These are phyloP conservation scores for Myrica gale DNA, from an alignment of 306 rosid genomes.

Conservation along the genomic window DNA sequence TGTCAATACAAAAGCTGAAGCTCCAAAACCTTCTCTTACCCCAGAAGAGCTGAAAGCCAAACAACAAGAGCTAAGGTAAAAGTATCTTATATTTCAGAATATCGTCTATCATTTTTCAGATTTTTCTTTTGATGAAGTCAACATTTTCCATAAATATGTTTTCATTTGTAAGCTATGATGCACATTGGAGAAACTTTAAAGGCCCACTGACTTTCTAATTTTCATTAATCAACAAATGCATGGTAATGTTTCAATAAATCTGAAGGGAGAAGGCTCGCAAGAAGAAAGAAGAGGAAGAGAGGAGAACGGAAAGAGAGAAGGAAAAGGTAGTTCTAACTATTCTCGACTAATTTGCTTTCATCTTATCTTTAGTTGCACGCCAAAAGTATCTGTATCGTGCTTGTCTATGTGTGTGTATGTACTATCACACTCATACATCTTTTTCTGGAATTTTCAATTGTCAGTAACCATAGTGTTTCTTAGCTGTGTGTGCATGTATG, in stretches of 20 bases:
- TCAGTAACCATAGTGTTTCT: not conserved
- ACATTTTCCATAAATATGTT: not conserved
- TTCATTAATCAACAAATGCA: slow-evolving; percentile 2
- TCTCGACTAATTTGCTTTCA: slow-evolving; percentile 24
- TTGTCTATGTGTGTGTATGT: not conserved
- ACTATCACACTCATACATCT: not conserved
- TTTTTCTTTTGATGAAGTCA: not conserved
- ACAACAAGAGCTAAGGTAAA: slow-evolving; percentile 90
- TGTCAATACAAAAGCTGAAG: slow-evolving; percentile 58
- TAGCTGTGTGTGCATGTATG: not conserved
- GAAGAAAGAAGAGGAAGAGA: slow-evolving; percentile 99
- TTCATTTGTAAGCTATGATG: slow-evolving; percentile 25
- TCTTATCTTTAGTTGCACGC: slow-evolving; percentile 9
- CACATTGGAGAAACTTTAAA: not conserved
- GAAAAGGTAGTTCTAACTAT: slow-evolving; percentile 64
- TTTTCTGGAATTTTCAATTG: not conserved
- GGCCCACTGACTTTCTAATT: slow-evolving; percentile 3
- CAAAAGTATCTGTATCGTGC: not conserved
- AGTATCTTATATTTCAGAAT: not conserved
- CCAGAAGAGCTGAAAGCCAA: slow-evolving; percentile 80
- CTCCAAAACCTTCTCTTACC: slow-evolving; percentile 83
- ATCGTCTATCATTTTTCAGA: slow-evolving; percentile 1
- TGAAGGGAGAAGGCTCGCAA: slow-evolving; percentile 94
- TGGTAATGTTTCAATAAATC: slow-evolving; percentile 19
- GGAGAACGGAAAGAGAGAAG: slow-evolving; percentile 72